A percentile compares a stretch with the other conserved stretches of the same genome.
Evolutionary conservation across 2,329 filamentous ascomycete genomes (phyloP).

Genomic region (Talaromyces sp.): DNA sequence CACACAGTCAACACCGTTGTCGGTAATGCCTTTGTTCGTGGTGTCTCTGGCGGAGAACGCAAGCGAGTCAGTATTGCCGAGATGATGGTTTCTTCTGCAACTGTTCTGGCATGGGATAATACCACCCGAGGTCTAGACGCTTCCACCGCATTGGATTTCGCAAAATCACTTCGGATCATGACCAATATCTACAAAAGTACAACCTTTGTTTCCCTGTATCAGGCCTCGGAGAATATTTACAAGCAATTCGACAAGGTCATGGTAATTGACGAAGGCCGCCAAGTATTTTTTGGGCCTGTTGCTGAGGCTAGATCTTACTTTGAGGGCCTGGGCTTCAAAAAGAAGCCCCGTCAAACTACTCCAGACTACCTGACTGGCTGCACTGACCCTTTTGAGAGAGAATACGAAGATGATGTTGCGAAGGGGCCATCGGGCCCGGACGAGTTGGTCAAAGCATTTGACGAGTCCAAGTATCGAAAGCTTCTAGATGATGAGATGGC

Average conservation of each 20-base stretch:
- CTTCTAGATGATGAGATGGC: slow-evolving; percentile 60
- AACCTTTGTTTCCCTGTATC: slow-evolving; percentile 81
- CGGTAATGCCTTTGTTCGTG: slow-evolving; percentile 73
- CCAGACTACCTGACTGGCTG: slow-evolving; percentile 78
- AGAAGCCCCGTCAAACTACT: slow-evolving; percentile 70
- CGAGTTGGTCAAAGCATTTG: slow-evolving; percentile 64
- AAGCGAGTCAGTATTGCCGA: slow-evolving; percentile 80
- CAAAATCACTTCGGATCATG: slow-evolving; percentile 67
- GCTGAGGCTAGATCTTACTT: slow-evolving; percentile 67
- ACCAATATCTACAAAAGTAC: slow-evolving; percentile 79
- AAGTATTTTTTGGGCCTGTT: slow-evolving; percentile 69
- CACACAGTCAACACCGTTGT: slow-evolving; percentile 82
- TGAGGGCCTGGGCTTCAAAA: slow-evolving; percentile 67
- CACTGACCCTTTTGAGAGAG: slow-evolving; percentile 76
- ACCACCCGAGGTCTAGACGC: slow-evolving; percentile 64
- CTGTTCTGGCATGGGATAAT: slow-evolving; percentile 71
- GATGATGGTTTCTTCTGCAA: slow-evolving; percentile 70
- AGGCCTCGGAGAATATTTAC: slow-evolving; percentile 78
- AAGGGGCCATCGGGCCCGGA: slow-evolving; percentile 66
- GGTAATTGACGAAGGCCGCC: slow-evolving; percentile 68
- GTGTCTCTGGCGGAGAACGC: slow-evolving; percentile 71
- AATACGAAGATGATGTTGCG: slow-evolving; percentile 60
- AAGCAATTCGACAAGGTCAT: slow-evolving; percentile 76
- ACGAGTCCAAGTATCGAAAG: slow-evolving; percentile 54
- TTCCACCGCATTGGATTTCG: slow-evolving; percentile 61